Evolutionary conservation across 108 stramenopile species (phyloP).

Genomic region (Skeletonema potamos): DNA sequence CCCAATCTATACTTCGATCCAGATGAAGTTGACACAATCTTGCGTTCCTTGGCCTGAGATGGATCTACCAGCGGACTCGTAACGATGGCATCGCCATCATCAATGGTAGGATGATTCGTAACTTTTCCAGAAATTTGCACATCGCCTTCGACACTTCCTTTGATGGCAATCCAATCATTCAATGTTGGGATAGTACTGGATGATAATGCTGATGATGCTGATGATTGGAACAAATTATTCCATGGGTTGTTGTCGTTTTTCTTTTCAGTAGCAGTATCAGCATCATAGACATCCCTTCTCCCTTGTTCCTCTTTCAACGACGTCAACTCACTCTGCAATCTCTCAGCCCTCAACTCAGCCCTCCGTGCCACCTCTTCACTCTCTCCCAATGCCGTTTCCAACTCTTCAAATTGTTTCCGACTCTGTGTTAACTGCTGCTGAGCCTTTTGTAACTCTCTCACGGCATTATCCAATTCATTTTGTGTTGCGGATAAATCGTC

Average conservation of each 20-base stretch:
- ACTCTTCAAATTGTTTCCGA: not conserved
- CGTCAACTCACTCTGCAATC: not conserved
- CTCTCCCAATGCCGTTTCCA: slow-evolving; percentile 7
- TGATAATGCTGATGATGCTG: slow-evolving; percentile 20
- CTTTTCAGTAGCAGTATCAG: not conserved
- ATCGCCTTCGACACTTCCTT: slow-evolving; percentile 48
- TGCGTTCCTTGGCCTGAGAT: slow-evolving; percentile 30
- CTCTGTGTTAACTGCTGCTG: slow-evolving; percentile 13
- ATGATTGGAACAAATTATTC: slow-evolving; percentile 6
- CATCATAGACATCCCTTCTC: not conserved
- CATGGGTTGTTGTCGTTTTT: not conserved
- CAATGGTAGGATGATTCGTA: slow-evolving; percentile 65
- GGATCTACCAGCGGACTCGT: slow-evolving; percentile 69
- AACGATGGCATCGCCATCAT: slow-evolving; percentile 77
- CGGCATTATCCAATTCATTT: slow-evolving; percentile 10
- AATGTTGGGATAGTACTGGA: slow-evolving; percentile 48
- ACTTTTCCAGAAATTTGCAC: slow-evolving; percentile 66
- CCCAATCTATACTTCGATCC: slow-evolving; percentile 81
- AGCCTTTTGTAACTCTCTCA: slow-evolving; percentile 1
- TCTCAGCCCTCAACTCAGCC: not conserved
- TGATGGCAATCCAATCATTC: slow-evolving; percentile 73
- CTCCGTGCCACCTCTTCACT: not conserved
- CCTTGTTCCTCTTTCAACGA: not conserved
- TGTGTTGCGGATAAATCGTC: slow-evolving; percentile 1
- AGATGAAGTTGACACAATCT: slow-evolving; percentile 62